A percentile compares a stretch with the other conserved stretches of the same genome.
Conservation (phyloP, 2,329 filamentous ascomycete genomes). For the Cadophora malorum region DNA sequence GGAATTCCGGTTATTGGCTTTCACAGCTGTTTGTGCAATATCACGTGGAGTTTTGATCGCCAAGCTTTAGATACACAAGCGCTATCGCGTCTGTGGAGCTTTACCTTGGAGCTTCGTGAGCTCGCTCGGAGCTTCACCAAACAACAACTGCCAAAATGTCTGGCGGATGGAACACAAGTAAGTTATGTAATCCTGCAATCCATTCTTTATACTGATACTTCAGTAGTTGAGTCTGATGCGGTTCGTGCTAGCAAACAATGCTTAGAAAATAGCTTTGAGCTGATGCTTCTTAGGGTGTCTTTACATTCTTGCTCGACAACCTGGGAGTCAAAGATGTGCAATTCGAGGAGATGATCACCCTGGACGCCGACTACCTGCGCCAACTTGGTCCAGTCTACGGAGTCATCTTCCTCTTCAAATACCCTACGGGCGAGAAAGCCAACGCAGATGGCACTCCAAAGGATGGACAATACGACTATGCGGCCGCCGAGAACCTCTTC, state of each 20-base stretch:
- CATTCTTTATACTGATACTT: slow-evolving; percentile 29
- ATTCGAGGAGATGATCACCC: slow-evolving; percentile 92
- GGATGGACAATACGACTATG: slow-evolving; percentile 82
- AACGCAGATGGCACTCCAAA: slow-evolving; percentile 63
- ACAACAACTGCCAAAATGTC: slow-evolving; percentile 58
- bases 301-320: slow-evolving; percentile 92
- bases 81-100: slow-evolving; percentile 9
- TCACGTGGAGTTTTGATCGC: slow-evolving; percentile 12
- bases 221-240: slow-evolving; percentile 85
- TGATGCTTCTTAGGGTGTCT: slow-evolving; percentile 71
- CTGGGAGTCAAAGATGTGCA: slow-evolving; percentile 93
- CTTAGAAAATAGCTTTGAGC: slow-evolving; percentile 15
- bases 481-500: slow-evolving; percentile 79
- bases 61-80: slow-evolving; percentile 1
- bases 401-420: slow-evolving; percentile 99
- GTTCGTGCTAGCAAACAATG: slow-evolving; percentile 57
- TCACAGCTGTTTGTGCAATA: slow-evolving; percentile 11
- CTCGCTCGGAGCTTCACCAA: slow-evolving; percentile 5
- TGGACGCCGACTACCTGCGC: slow-evolving; percentile 78
- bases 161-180: slow-evolving; percentile 93
- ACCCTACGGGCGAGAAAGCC: slow-evolving; percentile 73
- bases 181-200: slow-evolving; percentile 41
- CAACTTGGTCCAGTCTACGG: slow-evolving; percentile 83
- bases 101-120: slow-evolving; percentile 10
- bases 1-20: not conserved